These are phyloP conservation scores for Penicillium psychrosexuale DNA, from an alignment of 2,329 filamentous ascomycete genomes.

Conservation along the genomic window DNA sequence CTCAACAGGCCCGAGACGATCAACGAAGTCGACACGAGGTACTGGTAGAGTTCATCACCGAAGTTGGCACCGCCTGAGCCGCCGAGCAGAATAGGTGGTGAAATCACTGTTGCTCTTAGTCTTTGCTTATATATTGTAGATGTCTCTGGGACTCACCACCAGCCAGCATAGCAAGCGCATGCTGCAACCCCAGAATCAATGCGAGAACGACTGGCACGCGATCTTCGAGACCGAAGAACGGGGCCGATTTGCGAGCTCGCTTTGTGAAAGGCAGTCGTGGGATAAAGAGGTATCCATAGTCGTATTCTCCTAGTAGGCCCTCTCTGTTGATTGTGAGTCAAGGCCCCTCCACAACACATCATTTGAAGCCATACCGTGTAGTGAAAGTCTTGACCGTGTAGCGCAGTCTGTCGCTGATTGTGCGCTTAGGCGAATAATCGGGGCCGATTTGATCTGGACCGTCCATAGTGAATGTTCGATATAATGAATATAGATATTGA, in stretches of 20 bases:
- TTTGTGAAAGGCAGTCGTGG: constrained; percentile 80
- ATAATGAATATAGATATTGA: neutral
- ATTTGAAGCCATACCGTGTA: constrained; percentile 34
- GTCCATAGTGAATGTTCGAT: constrained; percentile 27
- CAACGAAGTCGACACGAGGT: constrained; percentile 66
- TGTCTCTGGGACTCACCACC: constrained; percentile 34
- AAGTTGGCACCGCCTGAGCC: constrained; percentile 57
- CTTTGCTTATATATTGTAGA: neutral
- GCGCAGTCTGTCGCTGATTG: constrained; percentile 36
- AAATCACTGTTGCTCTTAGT: constrained; percentile 46
- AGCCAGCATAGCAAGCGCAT: constrained; percentile 65
- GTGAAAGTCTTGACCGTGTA: constrained; percentile 39
- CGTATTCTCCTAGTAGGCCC: constrained; percentile 79
- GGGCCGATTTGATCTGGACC: constrained; percentile 46
- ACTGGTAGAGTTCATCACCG: constrained; percentile 53
- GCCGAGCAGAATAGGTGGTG: constrained; percentile 63
- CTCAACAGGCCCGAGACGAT: constrained; percentile 66
- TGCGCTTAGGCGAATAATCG: constrained; percentile 36
- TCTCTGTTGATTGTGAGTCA: constrained; percentile 45
- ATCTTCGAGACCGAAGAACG: constrained; percentile 69
- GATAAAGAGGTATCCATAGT: constrained; percentile 84
- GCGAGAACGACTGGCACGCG: constrained; percentile 65
- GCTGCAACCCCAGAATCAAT: constrained; percentile 65
- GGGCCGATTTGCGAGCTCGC: constrained; percentile 55
- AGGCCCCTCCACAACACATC: neutral